Evolutionary conservation across 768 basidiomycete species (phyloP), one percentile per base, ranked within the genome.

Genomic region (Psilocybe sp.): DNA sequence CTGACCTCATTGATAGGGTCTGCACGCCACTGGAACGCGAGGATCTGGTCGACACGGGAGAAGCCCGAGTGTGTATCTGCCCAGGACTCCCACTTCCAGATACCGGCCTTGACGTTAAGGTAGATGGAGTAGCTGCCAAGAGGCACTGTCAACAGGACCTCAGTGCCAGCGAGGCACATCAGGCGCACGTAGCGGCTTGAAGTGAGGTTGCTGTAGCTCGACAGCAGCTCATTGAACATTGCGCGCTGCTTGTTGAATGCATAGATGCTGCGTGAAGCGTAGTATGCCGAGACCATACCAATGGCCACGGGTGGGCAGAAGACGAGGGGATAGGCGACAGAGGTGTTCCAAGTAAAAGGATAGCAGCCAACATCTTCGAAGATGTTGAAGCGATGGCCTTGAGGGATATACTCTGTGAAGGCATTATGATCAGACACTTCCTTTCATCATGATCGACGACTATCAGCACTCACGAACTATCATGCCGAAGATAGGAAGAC

Each of bases 311-410:
- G 73, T 53, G 69, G 74, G 47, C 71, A 49, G 56, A 60, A 73
- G 20, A 76, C 72, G 18, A 85, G 58, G 13, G 74, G 61, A 44
- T 73, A 66, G 1, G 77, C 72, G 4, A 72, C 64, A 20, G 70
- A 67, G 0, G 79, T 77, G 55, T 76, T 71, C 64, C 75, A 81
- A 5, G 72, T 74, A 34, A 64, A 67, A 2, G 80, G 79, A 43
- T 61, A 74, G 63, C 84, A 85, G 5, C 82, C 83, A 14, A 82
- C 53, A 47, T 82, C 74, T 58, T 83, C 81, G 48, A 69, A 74
- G 43, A 86, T 80, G 56, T 84, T 68, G 63, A 74, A 85, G 5
- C 81, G 77, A 63, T 84, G 82, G 8, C 79, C 80, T 64, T 81
- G 77, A 2, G 74, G 67, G 44, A 79, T 71, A 55, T 73, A 77